Evolutionary conservation across 2,329 filamentous ascomycete species (phyloP).

Genomic region (Boeremia lycopersici): DNA sequence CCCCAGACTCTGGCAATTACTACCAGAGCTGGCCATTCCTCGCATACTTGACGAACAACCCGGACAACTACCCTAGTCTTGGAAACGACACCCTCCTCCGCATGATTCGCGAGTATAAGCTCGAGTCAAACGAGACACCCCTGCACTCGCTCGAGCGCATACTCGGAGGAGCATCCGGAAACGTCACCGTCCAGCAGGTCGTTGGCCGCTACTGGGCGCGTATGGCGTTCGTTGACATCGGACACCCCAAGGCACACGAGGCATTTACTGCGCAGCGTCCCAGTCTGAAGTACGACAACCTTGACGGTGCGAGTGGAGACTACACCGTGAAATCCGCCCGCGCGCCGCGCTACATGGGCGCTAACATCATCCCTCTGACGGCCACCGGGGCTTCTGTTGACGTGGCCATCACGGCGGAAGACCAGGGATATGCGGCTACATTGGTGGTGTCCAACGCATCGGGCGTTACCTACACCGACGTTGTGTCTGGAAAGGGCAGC

Average conservation of each 20-base stretch:
- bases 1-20: conserved; percentile 46
- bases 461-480: conserved; percentile 18
- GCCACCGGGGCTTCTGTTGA: conserved; percentile 37
- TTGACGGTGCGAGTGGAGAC: conserved; percentile 44
- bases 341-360: conserved; percentile 56
- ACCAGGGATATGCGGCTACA: conserved; percentile 17
- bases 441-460: conserved; percentile 12
- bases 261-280: conserved; percentile 47
- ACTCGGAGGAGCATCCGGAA: conserved; percentile 30
- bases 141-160: conserved; percentile 56
- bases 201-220: conserved; percentile 59
- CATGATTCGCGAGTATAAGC: conserved; percentile 50
- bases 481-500: conserved; percentile 15
- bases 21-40: conserved; percentile 61
- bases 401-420: conserved; percentile 10
- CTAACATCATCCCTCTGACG: conserved; percentile 56
- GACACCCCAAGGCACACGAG: conserved; percentile 50
- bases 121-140: conserved; percentile 57
- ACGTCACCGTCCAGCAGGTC: conserved; percentile 45
- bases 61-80: conserved; percentile 46
- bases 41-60: conserved; percentile 57
- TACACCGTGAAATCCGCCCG: conserved; percentile 53
- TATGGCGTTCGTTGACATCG: conserved; percentile 60
- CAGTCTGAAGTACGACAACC: conserved; percentile 51
- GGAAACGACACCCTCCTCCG: conserved; percentile 24